Evolutionary conservation across 257 asterid genomes (phyloP), one percentile per base, ranked within the genome.

Genomic region (Penstemon davidsonii): DNA sequence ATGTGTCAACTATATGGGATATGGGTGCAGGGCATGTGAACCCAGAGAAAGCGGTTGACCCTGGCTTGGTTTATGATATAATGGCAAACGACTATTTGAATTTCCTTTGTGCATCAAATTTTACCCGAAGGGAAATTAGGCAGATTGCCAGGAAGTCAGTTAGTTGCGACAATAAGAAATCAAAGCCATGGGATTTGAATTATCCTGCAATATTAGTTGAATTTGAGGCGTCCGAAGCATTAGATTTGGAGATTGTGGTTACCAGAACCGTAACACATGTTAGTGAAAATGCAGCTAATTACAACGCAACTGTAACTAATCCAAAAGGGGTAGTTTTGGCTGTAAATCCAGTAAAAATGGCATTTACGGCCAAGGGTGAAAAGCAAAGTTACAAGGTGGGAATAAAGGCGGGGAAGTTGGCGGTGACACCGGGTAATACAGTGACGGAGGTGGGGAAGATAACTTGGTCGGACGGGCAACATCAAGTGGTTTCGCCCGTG

Each of bases 11-110:
- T 0, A 64, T 78, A 33, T 89, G 88, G 85, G 96, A 83, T 45
- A 81, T 78, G 55, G 98, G 98, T 0, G 89, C 96, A 0, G 98
- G 98, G 0, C 96, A 92, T 18, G 96, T 92, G 10, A 73, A 84
- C 64, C 98, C 98, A 0, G 83, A 80, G 71, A 87, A 80, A 50
- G 95, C 98, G 3, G 70, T 86, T 0, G 89, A 87, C 77, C 98
- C 98, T 0, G 98, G 96, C 4, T 70, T 92, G 43, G 96, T 92
- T 0, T 92, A 85, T 42, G 98, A 92, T 63, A 33, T 92, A 5
- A 66, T 80, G 0, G 7, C 55, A 0, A 50, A 60, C 0, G 95
- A 92, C 64, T 92, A 89, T n/a, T 12, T 86, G 58, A 75, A 83
- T 19, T 92, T 92, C 60, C 82, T 92, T 0, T 92, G 98, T 18